Conservation (phyloP, 2,329 filamentous ascomycete species). For the Dactylellina leptospora region DNA sequence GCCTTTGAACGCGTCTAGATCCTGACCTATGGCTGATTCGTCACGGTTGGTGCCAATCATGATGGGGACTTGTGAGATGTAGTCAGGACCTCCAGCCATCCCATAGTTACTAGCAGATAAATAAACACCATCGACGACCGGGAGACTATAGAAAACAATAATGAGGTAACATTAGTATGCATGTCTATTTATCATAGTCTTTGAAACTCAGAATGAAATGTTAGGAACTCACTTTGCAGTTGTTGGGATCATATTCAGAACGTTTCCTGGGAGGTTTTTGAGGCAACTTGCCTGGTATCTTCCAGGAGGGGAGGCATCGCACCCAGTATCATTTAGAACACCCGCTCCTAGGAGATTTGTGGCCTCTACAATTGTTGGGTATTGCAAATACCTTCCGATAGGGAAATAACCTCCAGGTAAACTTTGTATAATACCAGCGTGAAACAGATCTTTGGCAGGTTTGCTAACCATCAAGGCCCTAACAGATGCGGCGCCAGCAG, state of each 20-base stretch:
- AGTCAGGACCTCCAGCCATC: conserved; percentile 57
- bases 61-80: conserved; percentile 58
- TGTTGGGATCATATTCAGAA: conserved; percentile 1
- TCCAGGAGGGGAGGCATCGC: conserved; percentile 1
- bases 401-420: conserved; percentile 18
- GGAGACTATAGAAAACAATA: conserved; percentile 39
- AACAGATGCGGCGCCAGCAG: conserved; percentile 65
- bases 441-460: conserved; percentile 10
- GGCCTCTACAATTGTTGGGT: conserved; percentile 16
- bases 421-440: conserved; percentile 22
- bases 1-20: background rate
- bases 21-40: conserved; percentile 54
- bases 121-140: conserved; percentile 58
- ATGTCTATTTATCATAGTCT: background rate
- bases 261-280: conserved; percentile 1
- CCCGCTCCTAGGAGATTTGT: background rate
- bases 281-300: conserved; percentile 9
- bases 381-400: conserved; percentile 7
- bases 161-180: background rate
- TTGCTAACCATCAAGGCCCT: conserved; percentile 9
- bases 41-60: conserved; percentile 61
- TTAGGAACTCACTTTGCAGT: conserved; percentile 5
- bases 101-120: conserved; percentile 54
- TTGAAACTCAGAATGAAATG: background rate
- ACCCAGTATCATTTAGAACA: conserved; percentile 9